Percentiles rank a stretch among this genome's conserved stretches.
These are phyloP conservation scores for Eucalyptus leucophloia DNA, from an alignment of 345 rosid species.

Conservation along the genomic window DNA sequence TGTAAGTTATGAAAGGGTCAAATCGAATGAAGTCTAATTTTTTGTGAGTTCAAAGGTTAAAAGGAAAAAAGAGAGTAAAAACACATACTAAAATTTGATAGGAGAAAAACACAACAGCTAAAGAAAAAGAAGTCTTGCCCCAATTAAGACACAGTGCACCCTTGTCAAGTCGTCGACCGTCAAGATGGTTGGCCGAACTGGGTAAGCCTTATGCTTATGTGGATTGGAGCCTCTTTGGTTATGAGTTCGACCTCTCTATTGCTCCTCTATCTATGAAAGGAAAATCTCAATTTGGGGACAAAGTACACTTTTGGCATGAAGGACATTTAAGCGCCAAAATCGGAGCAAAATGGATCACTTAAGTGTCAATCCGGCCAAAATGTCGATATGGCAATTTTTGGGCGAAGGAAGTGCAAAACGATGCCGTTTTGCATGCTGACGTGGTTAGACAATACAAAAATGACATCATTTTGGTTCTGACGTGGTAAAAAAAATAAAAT, in stretches of 20 bases:
- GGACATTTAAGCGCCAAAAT: no score
- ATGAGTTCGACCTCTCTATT: background rate
- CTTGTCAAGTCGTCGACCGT: rapidly evolving
- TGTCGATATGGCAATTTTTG: no score
- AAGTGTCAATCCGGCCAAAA: no score
- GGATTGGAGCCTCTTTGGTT: background rate
- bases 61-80: background rate
- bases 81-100: background rate
- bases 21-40: background rate
- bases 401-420: no score
- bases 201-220: background rate
- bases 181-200: background rate
- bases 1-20: background rate
- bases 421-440: no score
- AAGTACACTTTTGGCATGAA: rapidly evolving
- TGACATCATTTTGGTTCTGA: no score
- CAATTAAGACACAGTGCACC: background rate
- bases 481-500: no score
- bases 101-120: background rate
- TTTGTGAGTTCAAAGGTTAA: no score
- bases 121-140: background rate
- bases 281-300: background rate
- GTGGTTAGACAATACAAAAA: no score
- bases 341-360: no score
- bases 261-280: background rate